A percentile compares a stretch with the other conserved stretches of the same genome.
These are phyloP conservation scores for Penicillium sp. DNA, from an alignment of 2,329 filamentous ascomycete genomes.

Conservation along the genomic window DNA sequence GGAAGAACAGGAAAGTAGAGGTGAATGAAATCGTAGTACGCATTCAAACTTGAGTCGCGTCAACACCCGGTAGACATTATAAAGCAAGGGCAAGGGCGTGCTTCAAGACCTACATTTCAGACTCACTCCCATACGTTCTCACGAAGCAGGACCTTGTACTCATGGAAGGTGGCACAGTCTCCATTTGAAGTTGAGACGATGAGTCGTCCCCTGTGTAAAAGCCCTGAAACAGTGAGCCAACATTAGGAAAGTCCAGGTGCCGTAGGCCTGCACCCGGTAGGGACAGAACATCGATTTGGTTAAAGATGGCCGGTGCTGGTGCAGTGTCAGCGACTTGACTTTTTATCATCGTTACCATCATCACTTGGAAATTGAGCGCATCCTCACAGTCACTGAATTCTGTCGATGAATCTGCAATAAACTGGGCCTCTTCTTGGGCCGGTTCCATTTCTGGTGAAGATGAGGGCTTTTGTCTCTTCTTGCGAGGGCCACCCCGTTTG, in stretches of 20 bases:
- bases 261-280: conserved; percentile 37
- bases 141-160: conserved; percentile 27
- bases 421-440: conserved; percentile 17
- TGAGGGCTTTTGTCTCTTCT: conserved; percentile 32
- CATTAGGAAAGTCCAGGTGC: conserved; percentile 35
- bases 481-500: conserved; percentile 41
- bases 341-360: neutral
- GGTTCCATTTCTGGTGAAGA: conserved; percentile 17
- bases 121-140: conserved; percentile 37
- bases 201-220: conserved; percentile 26
- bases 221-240: conserved; percentile 35
- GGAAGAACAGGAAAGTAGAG: conserved; percentile 43
- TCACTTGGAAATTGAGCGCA: neutral
- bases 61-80: conserved; percentile 5
- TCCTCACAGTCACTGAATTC: conserved; percentile 32
- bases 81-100: neutral
- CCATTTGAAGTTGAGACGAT: conserved; percentile 24
- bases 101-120: conserved; percentile 33
- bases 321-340: conserved; percentile 16
- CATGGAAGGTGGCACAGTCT: conserved; percentile 23
- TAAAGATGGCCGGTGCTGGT: conserved; percentile 32
- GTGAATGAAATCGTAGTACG: conserved; percentile 44
- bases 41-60: conserved; percentile 33
- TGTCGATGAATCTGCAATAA: conserved; percentile 18
- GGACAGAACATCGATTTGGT: conserved; percentile 38